Evolutionary conservation across 345 rosid species (phyloP).

Genomic region (Excoecaria cochinchinensis): DNA sequence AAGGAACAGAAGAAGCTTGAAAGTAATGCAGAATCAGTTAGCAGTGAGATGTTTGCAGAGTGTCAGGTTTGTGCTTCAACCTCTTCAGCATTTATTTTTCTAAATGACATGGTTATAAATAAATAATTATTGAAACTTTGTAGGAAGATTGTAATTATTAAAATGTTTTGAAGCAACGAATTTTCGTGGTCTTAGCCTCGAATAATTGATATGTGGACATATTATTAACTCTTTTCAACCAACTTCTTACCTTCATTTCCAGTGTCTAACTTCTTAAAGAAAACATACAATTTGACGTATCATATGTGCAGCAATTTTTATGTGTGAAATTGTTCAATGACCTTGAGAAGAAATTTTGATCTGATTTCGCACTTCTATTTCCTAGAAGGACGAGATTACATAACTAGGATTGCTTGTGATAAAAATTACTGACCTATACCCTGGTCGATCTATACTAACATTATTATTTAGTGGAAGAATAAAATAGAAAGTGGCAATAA

Average conservation of each 20-base stretch:
- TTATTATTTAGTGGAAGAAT: not conserved
- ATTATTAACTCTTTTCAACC: not conserved
- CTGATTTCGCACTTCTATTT: not conserved
- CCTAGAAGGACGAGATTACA: not conserved
- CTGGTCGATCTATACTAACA: not conserved
- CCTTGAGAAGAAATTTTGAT: not conserved
- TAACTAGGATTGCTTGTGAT: not conserved
- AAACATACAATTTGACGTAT: not conserved
- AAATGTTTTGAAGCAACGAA: not conserved
- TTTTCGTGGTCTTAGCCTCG: no score
- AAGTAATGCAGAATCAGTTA: constrained; percentile 90
- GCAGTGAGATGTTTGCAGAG: constrained; percentile 90
- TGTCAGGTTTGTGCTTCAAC: constrained; percentile 62
- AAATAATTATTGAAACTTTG: not conserved
- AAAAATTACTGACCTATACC: not conserved
- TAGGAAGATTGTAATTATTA: not conserved
- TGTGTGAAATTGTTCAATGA: not conserved
- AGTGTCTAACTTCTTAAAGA: not conserved
- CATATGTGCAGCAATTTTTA: not conserved
- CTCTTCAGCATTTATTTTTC: not conserved
- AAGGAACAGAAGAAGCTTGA: constrained; percentile 87
- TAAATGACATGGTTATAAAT: not conserved
- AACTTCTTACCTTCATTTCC: not conserved
- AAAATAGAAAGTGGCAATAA: not conserved
- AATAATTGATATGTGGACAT: not conserved